Evolutionary conservation across 2,329 filamentous ascomycete species (phyloP), one percentile per base, ranked within the genome.

Genomic region (Trichoderma cornu-damae): DNA sequence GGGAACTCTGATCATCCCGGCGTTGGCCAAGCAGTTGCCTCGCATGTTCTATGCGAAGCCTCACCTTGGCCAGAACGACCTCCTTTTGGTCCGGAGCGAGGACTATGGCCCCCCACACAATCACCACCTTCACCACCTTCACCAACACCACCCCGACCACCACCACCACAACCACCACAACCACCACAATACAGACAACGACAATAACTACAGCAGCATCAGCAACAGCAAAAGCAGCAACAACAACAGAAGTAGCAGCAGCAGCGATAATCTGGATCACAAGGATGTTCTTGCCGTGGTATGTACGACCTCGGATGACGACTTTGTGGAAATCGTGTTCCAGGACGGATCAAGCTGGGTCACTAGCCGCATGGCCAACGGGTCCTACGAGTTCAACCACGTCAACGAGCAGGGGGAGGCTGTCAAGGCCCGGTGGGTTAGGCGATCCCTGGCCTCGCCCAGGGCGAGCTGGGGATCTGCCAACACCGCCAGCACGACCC

Each of bases 41-140:
- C 79, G 81, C 6, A 77, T 88, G 48, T 86, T 88, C 64, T 78
- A 80, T 52, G 79, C 80, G 20, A 84, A 83, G 64, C 81, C 83
- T 44, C 79, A 83, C 55, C 73, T 92, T 3, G 82, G 85, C 30
- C 77, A 82, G 20, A 83, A 87, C 61, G 88, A 92, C 68, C 74
- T 92, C 11, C 79, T 92, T 57, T 70, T 93, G 44, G 79, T 91
- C 28, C 82, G 80, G 64, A 88, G 86, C 57, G 87, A 89, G 62
- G 81, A 87, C 61, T 90, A 89, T 67, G 74, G 71, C 55, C 34
- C 43, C 7, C 51, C n/a, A 67, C 69, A 48, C 32, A 37, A n/a
- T 14, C 24, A 26, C 9, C 73, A 77, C 54, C n/a, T n/a, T n/a
- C 24, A 42, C 26, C 42, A 30, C n/a, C 24, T 24, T 26, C 40